phyloP scores from a whole-genome alignment of 768 basidiomycete species.

The Termitomyces sp. region DNA sequence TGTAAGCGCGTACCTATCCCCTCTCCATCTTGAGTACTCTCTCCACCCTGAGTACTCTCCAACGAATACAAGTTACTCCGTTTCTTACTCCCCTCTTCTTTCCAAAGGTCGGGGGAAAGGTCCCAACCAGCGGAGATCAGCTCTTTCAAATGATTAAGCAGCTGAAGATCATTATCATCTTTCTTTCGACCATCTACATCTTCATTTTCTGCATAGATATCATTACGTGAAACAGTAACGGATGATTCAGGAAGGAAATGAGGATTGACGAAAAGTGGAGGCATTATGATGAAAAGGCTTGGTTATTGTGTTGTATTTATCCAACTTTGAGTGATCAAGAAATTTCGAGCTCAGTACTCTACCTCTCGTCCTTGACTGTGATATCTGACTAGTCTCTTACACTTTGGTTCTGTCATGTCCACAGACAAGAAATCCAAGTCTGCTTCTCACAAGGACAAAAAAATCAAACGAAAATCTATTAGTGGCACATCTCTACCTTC shows the following conservation, averaged over 20 bases:
- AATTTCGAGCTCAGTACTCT: conserved; percentile 5
- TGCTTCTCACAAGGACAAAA: conserved; percentile 19
- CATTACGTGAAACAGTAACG: conserved; percentile 30
- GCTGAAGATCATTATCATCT: conserved; percentile 7
- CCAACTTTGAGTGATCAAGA: conserved; percentile 15
- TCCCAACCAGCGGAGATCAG: conserved; percentile 14
- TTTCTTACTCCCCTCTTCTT: conserved; percentile 6
- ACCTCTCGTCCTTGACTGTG: conserved; percentile 1
- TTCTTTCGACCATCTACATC: neutral
- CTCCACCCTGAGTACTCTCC: neutral
- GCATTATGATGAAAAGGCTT: conserved; percentile 5
- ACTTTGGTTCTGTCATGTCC: conserved; percentile 11
- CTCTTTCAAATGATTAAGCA: conserved; percentile 16
- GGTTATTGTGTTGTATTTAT: conserved; percentile 15
- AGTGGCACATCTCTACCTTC: conserved; percentile 6
- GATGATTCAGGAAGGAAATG: conserved; percentile 31
- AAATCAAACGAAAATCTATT: conserved; percentile 18
- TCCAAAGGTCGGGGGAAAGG: neutral
- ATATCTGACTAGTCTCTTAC: neutral
- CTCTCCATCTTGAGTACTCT: neutral
- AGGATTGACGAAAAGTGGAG: conserved; percentile 42
- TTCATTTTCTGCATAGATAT: conserved; percentile 16
- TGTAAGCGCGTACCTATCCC: conserved; percentile 3
- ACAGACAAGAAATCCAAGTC: conserved; percentile 12
- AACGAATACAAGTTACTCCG: conserved; percentile 4